Base-by-base conservation (phyloP, 2,329 filamentous ascomycete species). In the Sclerotinia glacialis region DNA sequence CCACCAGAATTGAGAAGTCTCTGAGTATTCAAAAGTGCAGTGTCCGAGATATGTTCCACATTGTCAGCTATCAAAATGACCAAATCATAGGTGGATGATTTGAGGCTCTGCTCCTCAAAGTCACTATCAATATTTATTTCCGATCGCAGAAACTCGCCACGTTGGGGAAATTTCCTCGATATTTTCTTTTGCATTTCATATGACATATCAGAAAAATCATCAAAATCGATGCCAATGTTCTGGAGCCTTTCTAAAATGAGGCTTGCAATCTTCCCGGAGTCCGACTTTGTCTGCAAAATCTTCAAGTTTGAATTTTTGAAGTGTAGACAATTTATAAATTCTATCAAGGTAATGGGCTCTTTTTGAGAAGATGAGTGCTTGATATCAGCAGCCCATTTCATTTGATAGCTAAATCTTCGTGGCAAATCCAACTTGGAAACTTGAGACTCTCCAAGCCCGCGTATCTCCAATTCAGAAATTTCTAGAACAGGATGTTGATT, bases 341-440 rank as follows among this genome's bases (percentile, higher is more conserved):
- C 46, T 1, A 0, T 23, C 21, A 47, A 23, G 9, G 46, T 23
- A 23, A 47, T 9, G 1, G 9, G 9, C n/a, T 23, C 46, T 8
- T 47, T 47, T 1, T 47, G 46, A n/a, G 7, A 47, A 21, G 7
- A 37, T 23, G 64, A 49, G 9, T 64, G 37, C 21, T 67, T 46
- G 23, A 67, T 34, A 55, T 67, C 65, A 11, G 65, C 40, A 40
- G 54, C 58, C 65, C 65, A 67, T 31, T 66, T 54, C n/a, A 62
- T 50, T 11, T 66, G 58, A 54, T 61, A 66, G 55, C 56, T 61
- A n/a, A 66, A 47, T 47, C 23, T 47, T 23, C 46, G 46, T n/a
- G 21, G 46, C 16, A 47, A 47, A 47, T 47, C 46, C 21, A 11
- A n/a, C 46, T 47, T 47, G 46, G 21, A n/a, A n/a, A n/a, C 46